A percentile compares a stretch with the other conserved stretches of the same genome.
These are phyloP conservation scores for Pseudogymnoascus sp. DNA, from an alignment of 2,329 filamentous ascomycete species.

Conservation along the genomic window DNA sequence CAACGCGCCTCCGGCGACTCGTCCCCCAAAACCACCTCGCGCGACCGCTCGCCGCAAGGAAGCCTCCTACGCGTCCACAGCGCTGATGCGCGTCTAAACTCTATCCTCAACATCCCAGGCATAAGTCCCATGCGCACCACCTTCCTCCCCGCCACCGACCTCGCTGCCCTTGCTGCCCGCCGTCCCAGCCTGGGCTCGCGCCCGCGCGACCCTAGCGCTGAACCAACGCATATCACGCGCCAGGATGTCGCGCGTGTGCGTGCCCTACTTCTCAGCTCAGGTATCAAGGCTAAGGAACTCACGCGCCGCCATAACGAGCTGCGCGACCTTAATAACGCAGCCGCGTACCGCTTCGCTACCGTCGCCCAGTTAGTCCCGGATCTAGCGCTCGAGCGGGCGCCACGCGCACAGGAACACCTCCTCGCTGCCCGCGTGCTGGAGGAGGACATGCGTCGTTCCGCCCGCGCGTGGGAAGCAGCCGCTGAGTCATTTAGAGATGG, in stretches of 20 bases:
- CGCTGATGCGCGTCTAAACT: constrained; percentile 27
- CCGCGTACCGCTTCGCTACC: constrained; percentile 17
- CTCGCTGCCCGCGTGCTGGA: constrained; percentile 44
- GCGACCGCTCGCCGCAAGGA: constrained; percentile 13
- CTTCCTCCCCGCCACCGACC: constrained; percentile 36
- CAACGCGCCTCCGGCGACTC: constrained; percentile 28
- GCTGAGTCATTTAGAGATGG: constrained; percentile 49
- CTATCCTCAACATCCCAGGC: constrained; percentile 26
- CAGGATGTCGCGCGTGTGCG: constrained; percentile 74
- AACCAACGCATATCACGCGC: constrained; percentile 38
- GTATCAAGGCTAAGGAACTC: constrained; percentile 84
- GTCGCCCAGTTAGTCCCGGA: constrained; percentile 19
- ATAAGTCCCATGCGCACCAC: constrained; percentile 24
- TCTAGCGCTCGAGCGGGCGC: constrained; percentile 13
- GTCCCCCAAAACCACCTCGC: constrained; percentile 13
- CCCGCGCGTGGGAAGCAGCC: constrained; percentile 42
- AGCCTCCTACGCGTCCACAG: constrained; percentile 17
- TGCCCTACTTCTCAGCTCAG: constrained; percentile 69
- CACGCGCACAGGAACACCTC: constrained; percentile 30
- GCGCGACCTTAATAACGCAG: constrained; percentile 18
- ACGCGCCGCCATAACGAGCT: constrained; percentile 45
- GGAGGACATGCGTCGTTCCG: constrained; percentile 37
- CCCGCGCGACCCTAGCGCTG: constrained; percentile 32
- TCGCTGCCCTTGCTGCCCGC: constrained; percentile 31
- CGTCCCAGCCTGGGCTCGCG: constrained; percentile 23